Base-by-base conservation (phyloP, 2,329 filamentous ascomycete genomes). In the Elsinoe ampelina region DNA sequence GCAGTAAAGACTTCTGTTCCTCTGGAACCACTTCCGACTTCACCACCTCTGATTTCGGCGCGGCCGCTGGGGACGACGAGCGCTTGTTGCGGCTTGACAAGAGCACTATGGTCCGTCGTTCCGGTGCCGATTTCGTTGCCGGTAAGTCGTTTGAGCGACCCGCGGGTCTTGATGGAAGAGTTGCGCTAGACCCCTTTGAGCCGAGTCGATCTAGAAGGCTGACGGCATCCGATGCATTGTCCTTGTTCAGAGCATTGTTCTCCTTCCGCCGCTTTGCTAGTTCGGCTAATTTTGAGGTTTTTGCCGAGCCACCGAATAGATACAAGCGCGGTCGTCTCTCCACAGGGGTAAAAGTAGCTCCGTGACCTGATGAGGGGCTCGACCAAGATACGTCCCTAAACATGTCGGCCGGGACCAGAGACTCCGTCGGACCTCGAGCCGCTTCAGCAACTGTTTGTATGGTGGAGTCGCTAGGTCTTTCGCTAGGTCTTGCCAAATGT, bases 361-460 rank as follows among this genome's bases (percentile, higher is more conserved):
- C 78, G 30, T 87, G 82, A 47, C 85, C 71, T 38, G 71, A 64
- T 19, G 90, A 87, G 10, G 92, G 75, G 54, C 84, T 80, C 55
- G 90, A 77, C 92, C 93, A 98, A 1, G 91, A 88, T 67, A 86
- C 86, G 66, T 95, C 91, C 65, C 77, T 73, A 69, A 96, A 98
- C 71, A 91, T 88, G 36, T 80, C 76, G 58, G 75, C 70, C 56
- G 77, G 26, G 26, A 11, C 26, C 8, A 17, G 32, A 5, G 19
- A 22, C 10, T 19, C 10, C 10, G 6, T 45, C 20, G 19, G 41
- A 73, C 38, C 45, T 50, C 45, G 45, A 15, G 30, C 8, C 26
- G 26, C 45, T 30, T 50, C 45, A 73, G 77, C 59, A 76, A 15
- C 10, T 50, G 5, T 50, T 30, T 17, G 10, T 11, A 34, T 35